These are phyloP conservation scores for Scalesia atractyloides DNA, from an alignment of 129 eudicot species.

Conservation along the genomic window DNA sequence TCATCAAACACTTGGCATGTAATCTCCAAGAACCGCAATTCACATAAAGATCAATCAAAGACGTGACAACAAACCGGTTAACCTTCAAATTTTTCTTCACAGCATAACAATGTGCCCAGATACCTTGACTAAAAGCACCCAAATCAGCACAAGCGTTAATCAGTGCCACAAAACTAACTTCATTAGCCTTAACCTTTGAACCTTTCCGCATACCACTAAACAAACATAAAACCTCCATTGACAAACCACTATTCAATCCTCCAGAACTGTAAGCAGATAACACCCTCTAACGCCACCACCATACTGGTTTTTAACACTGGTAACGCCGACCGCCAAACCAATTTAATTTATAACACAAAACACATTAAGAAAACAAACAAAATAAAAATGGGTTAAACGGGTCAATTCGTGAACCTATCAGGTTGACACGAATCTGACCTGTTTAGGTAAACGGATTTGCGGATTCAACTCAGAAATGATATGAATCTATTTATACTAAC, in stretches of 20 bases:
- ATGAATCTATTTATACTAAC: no score
- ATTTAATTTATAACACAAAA: no score
- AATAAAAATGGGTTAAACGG: no score
- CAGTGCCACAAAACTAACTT: constrained; percentile 62
- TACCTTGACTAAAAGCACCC: constrained; percentile 68
- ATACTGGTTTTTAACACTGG: no score
- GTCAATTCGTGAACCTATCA: no score
- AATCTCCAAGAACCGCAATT: constrained; percentile 58
- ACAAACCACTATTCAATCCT: constrained; percentile 28
- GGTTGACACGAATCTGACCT: no score
- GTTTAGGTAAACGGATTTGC: no score
- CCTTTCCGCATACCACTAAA: constrained; percentile 52
- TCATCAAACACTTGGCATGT: constrained; percentile 55
- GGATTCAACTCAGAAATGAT: no score
- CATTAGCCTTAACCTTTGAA: constrained; percentile 51
- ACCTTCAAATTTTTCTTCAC: constrained; percentile 46
- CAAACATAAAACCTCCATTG: constrained; percentile 57
- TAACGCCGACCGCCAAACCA: no score
- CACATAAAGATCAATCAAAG: constrained; percentile 57
- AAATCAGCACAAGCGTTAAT: constrained; percentile 67
- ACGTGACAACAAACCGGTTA: constrained; percentile 53
- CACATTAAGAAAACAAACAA: no score
- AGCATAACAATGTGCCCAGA: constrained; percentile 62
- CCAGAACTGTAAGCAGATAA: constrained; percentile 40
- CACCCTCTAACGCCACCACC: no score